Evolutionary conservation across 805 yeast species (phyloP), one percentile per base, ranked within the genome.

Genomic region (Wickerhamiella hasegawae): DNA sequence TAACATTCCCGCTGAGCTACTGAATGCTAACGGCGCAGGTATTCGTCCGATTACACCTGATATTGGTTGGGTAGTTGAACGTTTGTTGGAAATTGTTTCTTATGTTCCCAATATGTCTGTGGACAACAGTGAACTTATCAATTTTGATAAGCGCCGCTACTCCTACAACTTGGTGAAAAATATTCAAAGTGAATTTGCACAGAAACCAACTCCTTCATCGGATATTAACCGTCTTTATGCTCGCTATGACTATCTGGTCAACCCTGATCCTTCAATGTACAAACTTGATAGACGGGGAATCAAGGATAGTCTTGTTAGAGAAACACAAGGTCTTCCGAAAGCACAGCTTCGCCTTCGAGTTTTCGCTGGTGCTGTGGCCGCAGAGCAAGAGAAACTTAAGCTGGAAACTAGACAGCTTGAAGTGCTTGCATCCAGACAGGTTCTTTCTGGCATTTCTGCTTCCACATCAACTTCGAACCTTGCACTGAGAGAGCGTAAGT

Each of bases 21-120:
- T 51, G n/a, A 33, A 35, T 26, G 35, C 35, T 17, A 38, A 37
- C 11, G 35, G 28, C 15, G 43, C 43, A 10, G 30, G 29, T 15
- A 17, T 36, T 11, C 32, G 41, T 21, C 65, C 74, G 0, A 58
- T 81, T 33, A 70, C 83, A 4, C 90, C 94, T 2, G 85, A 95
- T 49, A 71, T 83, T 40, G 96, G 96, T 9, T 87, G 97, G 97
- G 63, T 83, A 34, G 62, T 78, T 18, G 87, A 79, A 46, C 72
- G 92, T 41, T 58, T 87, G 42, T 52, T 84, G 36, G 94, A 81
- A 48, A 71, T 76, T 40, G 72, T 76, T 1, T 73, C 78, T 42
- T 75, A 69, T 48, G 74, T 83, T 34, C 93, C 95, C 15, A 80
- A 78, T 47, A 79, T 73, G 71, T 69, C 76, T 34, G 65, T 71